phyloP scores from a whole-genome alignment of 208 protist genomes.

The Herpetomonas tarakana region DNA sequence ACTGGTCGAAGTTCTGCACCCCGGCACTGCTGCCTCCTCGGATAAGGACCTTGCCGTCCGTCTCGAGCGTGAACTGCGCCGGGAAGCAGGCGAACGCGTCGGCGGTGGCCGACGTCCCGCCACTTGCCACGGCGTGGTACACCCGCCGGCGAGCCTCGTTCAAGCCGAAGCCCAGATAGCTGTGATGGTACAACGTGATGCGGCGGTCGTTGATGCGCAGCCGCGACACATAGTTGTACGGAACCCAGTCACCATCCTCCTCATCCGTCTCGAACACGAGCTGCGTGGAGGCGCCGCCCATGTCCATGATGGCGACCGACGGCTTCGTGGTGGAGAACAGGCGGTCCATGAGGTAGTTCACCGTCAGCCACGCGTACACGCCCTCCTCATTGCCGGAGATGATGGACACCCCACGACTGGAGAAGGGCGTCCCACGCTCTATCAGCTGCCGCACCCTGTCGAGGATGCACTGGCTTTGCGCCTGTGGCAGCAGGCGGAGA shows the following conservation, averaged over 20 bases:
- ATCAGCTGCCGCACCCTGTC: constrained; percentile 19
- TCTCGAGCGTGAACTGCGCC: not conserved
- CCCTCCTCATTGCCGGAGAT: constrained; percentile 74
- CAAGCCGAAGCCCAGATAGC: constrained; percentile 75
- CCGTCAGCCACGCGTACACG: constrained; percentile 73
- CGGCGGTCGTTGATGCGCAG: constrained; percentile 7
- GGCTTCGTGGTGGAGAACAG: constrained; percentile 1
- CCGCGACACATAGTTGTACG: constrained; percentile 30
- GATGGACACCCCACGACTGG: constrained; percentile 32
- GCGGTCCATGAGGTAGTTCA: constrained; percentile 71
- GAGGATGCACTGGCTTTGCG: constrained; percentile 23
- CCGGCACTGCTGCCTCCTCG: not conserved
- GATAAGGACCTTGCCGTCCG: not conserved
- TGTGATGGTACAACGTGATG: constrained; percentile 64
- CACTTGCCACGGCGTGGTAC: not conserved
- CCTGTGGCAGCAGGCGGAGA: constrained; percentile 42
- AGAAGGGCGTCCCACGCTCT: constrained; percentile 17
- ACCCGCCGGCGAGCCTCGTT: constrained; percentile 50
- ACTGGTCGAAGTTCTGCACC: not conserved
- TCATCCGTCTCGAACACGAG: constrained; percentile 53
- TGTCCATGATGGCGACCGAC: constrained; percentile 54
- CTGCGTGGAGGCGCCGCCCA: constrained; percentile 82
- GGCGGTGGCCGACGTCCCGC: not conserved
- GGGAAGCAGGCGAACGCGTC: not conserved
- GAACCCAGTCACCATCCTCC: constrained; percentile 28